Base-by-base conservation (phyloP, 495 filamentous ascomycete species). In the Hyaloscypha finlandica region DNA sequence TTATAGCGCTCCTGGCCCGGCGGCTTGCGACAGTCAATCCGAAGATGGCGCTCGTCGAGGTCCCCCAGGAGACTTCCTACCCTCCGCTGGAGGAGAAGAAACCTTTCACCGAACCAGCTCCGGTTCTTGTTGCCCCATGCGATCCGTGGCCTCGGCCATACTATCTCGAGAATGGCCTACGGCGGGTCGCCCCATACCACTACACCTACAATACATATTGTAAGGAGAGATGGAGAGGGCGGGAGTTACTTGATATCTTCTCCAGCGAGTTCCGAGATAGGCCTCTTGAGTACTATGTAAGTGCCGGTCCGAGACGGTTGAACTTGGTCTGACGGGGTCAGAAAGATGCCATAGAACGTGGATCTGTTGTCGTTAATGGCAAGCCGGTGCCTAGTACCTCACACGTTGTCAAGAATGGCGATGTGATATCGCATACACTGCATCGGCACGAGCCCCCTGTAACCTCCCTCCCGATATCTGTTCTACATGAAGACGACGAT, bases 391-490 rank as follows among this genome's bases (percentile, higher is more conserved):
- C 81, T 32, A 69, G 81, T 53, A 71, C 76, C 73, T 73, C 82
- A 78, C 77, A 88, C 77, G 76, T 85, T 54, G 79, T 94, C 62
- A 89, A 87, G 73, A 92, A 94, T 74, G 91, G 91, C 63, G 90
- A 97, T 66, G 81, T 96, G 52, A 89, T 99, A 52, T 93, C 90
- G 6, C 95, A 99, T 76, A 98, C 93, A 6, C 84, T 95, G 62
- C 95, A 99, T 76, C 92, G 95, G 42, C 95, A 99, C 74, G 95
- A 99, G 76, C 96, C 95, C 3, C 95, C 95, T 6, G 90, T 97
- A 30, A 92, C 90, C 3, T 87, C 85, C n/a, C 80, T 89, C 14
- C 84, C 90, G 0, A 90, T 98, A 45, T 85, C 86, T 3, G 87
- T 96, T 53, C 86, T 98, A 45, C 89, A 96, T 75, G 95, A 99